Evolutionary conservation across 768 basidiomycete genomes (phyloP).

Genomic region (Hygrocybe coccinea): DNA sequence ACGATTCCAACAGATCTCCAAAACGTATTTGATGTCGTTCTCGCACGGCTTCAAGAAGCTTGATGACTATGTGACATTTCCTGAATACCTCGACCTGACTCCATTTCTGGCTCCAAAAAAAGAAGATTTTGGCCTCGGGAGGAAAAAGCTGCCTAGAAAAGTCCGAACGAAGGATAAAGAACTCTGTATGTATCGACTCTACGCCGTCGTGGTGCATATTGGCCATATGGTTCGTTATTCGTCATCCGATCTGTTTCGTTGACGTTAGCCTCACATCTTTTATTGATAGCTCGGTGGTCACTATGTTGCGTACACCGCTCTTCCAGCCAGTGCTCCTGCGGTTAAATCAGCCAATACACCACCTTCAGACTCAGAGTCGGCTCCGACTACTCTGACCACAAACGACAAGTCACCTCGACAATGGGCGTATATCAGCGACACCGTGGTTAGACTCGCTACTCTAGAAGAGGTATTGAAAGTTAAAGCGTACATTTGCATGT

Average conservation of each 20-base stretch:
- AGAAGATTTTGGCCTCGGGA: conserved; percentile 60
- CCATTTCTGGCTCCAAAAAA: conserved; percentile 83
- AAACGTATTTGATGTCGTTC: conserved; percentile 56
- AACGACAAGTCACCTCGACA: conserved; percentile 38
- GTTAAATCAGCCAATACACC: background rate
- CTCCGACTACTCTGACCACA: conserved; percentile 8
- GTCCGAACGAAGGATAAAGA: conserved; percentile 29
- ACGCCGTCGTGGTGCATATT: conserved; percentile 82
- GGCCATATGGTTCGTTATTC: conserved; percentile 67
- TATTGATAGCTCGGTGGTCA: conserved; percentile 72
- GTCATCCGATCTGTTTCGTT: background rate
- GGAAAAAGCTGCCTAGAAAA: conserved; percentile 17
- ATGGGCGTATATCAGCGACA: conserved; percentile 94
- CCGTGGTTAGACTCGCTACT: conserved; percentile 70
- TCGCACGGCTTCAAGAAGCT: conserved; percentile 79
- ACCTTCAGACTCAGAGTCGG: conserved; percentile 11
- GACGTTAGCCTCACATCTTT: conserved; percentile 10
- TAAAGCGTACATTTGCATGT: conserved; percentile 93
- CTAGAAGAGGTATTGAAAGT: conserved; percentile 87
- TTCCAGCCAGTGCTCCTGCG: conserved; percentile 41
- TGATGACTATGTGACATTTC: conserved; percentile 89
- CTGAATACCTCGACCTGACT: conserved; percentile 75
- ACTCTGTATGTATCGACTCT: conserved; percentile 61
- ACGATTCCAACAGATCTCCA: conserved; percentile 83
- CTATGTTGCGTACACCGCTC: conserved; percentile 80